These are phyloP conservation scores for Prunus fruticosa DNA, from an alignment of 306 rosid genomes.

Conservation along the genomic window DNA sequence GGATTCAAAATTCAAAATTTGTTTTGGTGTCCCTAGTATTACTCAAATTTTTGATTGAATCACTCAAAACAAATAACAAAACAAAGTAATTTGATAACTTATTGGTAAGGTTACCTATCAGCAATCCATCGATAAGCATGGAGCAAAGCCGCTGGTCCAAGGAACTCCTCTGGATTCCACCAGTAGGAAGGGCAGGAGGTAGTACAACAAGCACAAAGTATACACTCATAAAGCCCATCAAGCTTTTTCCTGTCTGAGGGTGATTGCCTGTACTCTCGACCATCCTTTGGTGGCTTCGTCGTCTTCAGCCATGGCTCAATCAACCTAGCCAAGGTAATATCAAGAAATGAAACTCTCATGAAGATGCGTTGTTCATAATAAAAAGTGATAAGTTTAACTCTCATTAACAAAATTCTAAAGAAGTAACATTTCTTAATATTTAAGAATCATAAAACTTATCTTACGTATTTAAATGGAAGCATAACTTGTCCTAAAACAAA, in stretches of 20 bases:
- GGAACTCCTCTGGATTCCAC: constrained; percentile 49
- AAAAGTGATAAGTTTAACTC: neutral
- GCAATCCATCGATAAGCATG: constrained; percentile 37
- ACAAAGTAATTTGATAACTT: neutral
- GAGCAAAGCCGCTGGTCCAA: constrained; percentile 39
- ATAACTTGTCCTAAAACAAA: too few species aligned
- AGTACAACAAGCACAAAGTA: constrained; percentile 45
- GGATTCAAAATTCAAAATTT: neutral
- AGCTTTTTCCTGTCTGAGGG: constrained; percentile 33
- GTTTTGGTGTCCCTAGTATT: too few species aligned
- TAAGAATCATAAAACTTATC: too few species aligned
- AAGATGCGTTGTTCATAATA: too few species aligned
- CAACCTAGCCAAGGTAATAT: constrained; percentile 7
- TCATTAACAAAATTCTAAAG: too few species aligned
- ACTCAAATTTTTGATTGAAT: too few species aligned
- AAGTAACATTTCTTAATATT: too few species aligned
- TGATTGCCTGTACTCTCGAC: constrained; percentile 34
- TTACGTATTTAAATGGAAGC: too few species aligned
- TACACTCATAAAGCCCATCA: constrained; percentile 42
- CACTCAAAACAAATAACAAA: too few species aligned
- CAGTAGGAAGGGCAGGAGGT: constrained; percentile 46
- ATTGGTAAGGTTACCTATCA: constrained; percentile 19
- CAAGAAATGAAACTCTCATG: neutral
- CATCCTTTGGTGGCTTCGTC: constrained; percentile 20
- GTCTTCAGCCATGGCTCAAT: constrained; percentile 50